phyloP scores from a whole-genome alignment of 495 filamentous ascomycete genomes.

The Tuber calosporum region DNA sequence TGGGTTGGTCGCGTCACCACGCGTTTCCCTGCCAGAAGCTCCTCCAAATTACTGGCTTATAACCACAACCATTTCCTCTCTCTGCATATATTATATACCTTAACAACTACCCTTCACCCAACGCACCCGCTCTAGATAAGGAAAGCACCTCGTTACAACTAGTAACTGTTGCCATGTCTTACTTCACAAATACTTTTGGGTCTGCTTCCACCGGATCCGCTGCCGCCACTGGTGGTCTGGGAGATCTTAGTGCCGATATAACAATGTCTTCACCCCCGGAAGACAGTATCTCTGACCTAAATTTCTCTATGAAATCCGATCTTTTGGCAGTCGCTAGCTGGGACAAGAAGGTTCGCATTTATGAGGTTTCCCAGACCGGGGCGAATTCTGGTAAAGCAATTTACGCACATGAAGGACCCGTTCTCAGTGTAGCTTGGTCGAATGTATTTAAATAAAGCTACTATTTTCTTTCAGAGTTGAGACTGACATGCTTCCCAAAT shows the following conservation, averaged over 20 bases:
- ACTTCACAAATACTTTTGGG: not conserved
- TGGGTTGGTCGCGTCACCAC: not conserved
- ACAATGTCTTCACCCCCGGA: constrained; percentile 66
- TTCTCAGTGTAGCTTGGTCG: constrained; percentile 73
- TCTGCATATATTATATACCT: not conserved
- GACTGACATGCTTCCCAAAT: constrained; percentile 33
- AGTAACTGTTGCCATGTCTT: not conserved
- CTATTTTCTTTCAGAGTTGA: not conserved
- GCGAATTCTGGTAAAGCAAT: constrained; percentile 68
- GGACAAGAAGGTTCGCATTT: constrained; percentile 92
- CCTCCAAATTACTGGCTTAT: not conserved
- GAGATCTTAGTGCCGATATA: constrained; percentile 86
- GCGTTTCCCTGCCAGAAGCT: not conserved
- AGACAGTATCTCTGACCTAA: constrained; percentile 77
- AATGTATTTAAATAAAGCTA: constrained; percentile 50
- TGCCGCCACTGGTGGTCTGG: constrained; percentile 61
- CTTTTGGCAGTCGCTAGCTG: constrained; percentile 80
- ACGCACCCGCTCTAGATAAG: not conserved
- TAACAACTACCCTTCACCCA: not conserved
- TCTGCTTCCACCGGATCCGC: constrained; percentile 33
- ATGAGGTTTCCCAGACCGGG: constrained; percentile 68
- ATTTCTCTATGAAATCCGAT: constrained; percentile 69
- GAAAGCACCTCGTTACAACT: not conserved
- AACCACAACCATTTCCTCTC: not conserved
- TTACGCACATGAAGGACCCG: constrained; percentile 69